Percentiles rank a stretch among this genome's conserved stretches.
These are phyloP conservation scores for Gigaspora rosea DNA, from an alignment of 192 early-diverging fungal species.

Conservation along the genomic window DNA sequence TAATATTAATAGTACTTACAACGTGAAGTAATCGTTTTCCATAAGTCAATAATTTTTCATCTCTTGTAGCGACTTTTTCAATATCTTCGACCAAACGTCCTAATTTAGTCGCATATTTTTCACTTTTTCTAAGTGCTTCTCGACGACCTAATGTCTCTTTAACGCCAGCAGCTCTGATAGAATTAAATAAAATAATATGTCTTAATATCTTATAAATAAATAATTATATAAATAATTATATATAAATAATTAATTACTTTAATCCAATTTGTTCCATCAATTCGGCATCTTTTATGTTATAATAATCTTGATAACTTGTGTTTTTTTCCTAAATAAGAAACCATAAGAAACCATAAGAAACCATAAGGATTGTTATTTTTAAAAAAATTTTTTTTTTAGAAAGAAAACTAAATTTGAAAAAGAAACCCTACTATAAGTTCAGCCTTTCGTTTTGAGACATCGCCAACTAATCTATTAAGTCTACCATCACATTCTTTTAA, in stretches of 20 bases:
- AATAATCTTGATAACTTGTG: no score
- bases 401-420: no score
- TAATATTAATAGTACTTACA: neutral
- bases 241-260: no score
- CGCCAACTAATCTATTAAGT: slow-evolving; percentile 58
- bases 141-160: slow-evolving; percentile 29
- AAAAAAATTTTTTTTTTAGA: no score
- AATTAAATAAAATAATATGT: neutral
- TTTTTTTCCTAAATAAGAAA: no score
- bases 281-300: no score
- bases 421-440: slow-evolving; percentile 42
- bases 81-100: slow-evolving; percentile 27
- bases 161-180: slow-evolving; percentile 12
- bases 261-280: no score
- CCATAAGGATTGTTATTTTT: no score
- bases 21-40: slow-evolving; percentile 46
- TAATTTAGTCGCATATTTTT: slow-evolving; percentile 32
- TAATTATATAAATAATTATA: no score
- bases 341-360: no score
- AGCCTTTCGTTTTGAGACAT: slow-evolving; percentile 45
- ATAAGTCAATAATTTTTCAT: slow-evolving; percentile 42
- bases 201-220: no score
- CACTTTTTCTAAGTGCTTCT: slow-evolving; percentile 28
- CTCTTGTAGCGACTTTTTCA: slow-evolving; percentile 27
- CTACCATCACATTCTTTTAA: slow-evolving; percentile 60